A percentile compares a stretch with the other conserved stretches of the same genome.
These are phyloP conservation scores for Marchantia polymorpha DNA, from an alignment of 225 moss, liverwort and hornwort species.

Conservation along the genomic window DNA sequence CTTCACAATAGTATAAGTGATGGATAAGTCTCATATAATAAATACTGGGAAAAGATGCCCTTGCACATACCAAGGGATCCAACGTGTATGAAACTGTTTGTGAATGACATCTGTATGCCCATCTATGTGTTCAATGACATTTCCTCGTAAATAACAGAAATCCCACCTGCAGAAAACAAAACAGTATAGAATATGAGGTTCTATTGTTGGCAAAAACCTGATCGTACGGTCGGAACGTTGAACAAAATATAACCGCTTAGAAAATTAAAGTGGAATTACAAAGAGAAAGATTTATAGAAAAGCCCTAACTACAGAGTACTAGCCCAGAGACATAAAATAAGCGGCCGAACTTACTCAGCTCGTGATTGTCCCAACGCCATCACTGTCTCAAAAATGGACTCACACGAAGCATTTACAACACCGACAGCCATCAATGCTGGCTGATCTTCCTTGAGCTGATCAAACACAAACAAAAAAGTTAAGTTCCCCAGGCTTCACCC, in stretches of 20 bases:
- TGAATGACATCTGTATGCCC: slow-evolving; percentile 95
- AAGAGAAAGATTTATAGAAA: neutral
- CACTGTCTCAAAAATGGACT: slow-evolving; percentile 82
- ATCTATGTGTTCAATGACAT: slow-evolving; percentile 92
- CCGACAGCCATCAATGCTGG: slow-evolving; percentile 97
- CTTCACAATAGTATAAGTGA: neutral
- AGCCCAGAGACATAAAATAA: neutral
- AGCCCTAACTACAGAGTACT: neutral
- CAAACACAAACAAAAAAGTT: neutral
- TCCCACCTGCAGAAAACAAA: slow-evolving; percentile 66
- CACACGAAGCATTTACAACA: slow-evolving; percentile 83
- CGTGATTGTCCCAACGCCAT: slow-evolving; percentile 86
- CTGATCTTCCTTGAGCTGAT: slow-evolving; percentile 85
- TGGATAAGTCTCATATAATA: neutral
- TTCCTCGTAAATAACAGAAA: slow-evolving; percentile 83
- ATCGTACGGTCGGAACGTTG: neutral
- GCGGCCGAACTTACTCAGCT: slow-evolving; percentile 59
- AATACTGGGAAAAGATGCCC: neutral
- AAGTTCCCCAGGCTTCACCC: neutral
- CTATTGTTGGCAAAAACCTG: too few relatives aligned
- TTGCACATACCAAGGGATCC: slow-evolving; percentile 69
- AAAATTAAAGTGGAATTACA: neutral
- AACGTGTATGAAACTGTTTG: slow-evolving; percentile 78
- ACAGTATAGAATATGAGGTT: neutral
- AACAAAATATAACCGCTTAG: too few relatives aligned